Base-by-base conservation (phyloP, 2,329 filamentous ascomycete species). In the Penicillium sp. region DNA sequence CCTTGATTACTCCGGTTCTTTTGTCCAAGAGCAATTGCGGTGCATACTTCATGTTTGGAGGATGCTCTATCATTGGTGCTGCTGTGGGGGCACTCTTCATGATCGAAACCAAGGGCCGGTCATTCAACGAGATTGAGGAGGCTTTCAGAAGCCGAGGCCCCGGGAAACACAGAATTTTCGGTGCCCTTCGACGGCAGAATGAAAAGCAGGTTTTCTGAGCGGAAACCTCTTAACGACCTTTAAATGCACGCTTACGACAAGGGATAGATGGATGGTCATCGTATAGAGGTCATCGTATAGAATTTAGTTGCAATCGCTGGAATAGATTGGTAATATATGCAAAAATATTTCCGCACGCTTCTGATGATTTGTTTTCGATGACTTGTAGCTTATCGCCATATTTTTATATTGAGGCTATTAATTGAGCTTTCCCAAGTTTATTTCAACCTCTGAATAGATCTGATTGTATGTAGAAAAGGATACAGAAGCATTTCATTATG, bases 91-190 rank as follows among this genome's bases (percentile, higher is more conserved):
- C 69, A 1, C 43, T 72, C 0, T 79, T 70, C 40, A 82, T 82
- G 79, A 77, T 75, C 1, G 80, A 82, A 59, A 82, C 79, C 0
- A 70, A 75, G 20, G 79, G 79, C 0, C 64, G 69, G 9, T 74
- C 73, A 0, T 68, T 83, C n/a, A 78, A 80, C 44, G 71, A 75
- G 36, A 82, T 81, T 41, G 75, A 81, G 44, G 68, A 74, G 10
- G 74, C 76, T 0, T 81, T 81, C 50, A 70, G 73, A 23, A 56
- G 54, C 1, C 64, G 48, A 29, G 44, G 50, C 1, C 26, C 47
- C 1, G 42, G 51, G 4, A 9, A 36, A 4, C 39, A 43, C 7
- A 29, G n/a, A 9, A 20, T 37, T 12, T 18, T 53, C 13, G 27
- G 23, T 7, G 27, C 9, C 18, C 17, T 53, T 6, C 30, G 39